Evolutionary conservation across 1,284 basidiomycete species (phyloP).

Genomic region (Trichosporon faecale): DNA sequence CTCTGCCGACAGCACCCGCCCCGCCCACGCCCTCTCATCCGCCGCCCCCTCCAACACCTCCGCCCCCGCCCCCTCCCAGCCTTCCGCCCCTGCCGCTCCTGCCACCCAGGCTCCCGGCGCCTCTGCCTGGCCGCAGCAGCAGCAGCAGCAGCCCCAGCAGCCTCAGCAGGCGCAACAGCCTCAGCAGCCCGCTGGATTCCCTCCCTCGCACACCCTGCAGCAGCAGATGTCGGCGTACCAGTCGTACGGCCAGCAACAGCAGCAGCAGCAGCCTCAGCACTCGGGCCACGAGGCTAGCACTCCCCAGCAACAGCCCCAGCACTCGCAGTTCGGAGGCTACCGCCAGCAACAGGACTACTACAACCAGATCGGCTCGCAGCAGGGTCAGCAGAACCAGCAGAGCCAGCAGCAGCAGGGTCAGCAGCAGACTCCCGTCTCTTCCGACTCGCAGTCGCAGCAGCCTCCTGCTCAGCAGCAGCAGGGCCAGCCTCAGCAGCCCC

Average conservation of each 20-base stretch:
- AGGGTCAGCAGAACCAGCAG: conserved; percentile 27
- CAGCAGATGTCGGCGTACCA: conserved; percentile 43
- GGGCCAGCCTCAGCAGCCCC: conserved; percentile 32
- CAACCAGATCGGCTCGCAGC: conserved; percentile 33
- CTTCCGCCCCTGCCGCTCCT: conserved; percentile 18
- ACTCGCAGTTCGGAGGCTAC: conserved; percentile 34
- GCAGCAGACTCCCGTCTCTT: conserved; percentile 27
- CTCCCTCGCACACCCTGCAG: conserved; percentile 42
- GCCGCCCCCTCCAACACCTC: conserved; percentile 23
- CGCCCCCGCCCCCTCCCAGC: conserved; percentile 24
- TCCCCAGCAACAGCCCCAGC: conserved; percentile 29
- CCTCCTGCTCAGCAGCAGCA: conserved; percentile 29
- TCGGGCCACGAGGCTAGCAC: conserved; percentile 30
- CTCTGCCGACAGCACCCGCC: conserved; percentile 16
- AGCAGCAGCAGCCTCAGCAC: conserved; percentile 28
- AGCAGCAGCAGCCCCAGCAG: conserved; percentile 21
- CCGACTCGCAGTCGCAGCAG: conserved; percentile 23
- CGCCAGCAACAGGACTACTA: conserved; percentile 35
- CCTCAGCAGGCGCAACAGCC: conserved; percentile 21
- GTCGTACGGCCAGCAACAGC: conserved; percentile 34
- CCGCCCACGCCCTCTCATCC: conserved; percentile 24
- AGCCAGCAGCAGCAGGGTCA: conserved; percentile 28
- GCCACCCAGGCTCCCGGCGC: conserved; percentile 17
- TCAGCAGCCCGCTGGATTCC: conserved; percentile 31
- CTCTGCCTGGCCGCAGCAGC: conserved; percentile 15